Evolutionary conservation across 129 eudicot species (phyloP).

Genomic region (Artemisia tridentata): DNA sequence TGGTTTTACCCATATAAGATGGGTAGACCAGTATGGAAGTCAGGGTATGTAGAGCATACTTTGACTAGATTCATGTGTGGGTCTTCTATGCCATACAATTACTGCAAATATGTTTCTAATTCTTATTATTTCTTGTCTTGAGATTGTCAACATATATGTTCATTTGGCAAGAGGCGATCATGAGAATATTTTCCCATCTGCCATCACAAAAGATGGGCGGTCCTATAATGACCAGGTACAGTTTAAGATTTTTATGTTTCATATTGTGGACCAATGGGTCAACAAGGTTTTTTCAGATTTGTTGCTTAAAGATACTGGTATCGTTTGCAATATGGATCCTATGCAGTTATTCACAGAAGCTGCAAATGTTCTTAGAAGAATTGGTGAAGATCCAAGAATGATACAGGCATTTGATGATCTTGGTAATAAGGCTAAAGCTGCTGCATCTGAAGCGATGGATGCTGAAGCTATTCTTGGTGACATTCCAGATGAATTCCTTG

Average conservation of each 20-base stretch:
- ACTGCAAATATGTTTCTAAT: not conserved
- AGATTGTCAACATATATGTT: conserved; percentile 91
- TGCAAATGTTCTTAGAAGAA: conserved; percentile 69
- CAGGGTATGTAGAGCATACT: not conserved
- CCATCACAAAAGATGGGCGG: conserved; percentile 92
- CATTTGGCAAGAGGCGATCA: conserved; percentile 86
- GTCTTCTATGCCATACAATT: not conserved
- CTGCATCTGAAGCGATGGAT: conserved; percentile 93
- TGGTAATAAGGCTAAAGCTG: conserved; percentile 75
- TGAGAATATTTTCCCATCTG: conserved; percentile 74
- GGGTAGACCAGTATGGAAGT: not conserved
- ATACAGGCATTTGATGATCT: conserved; percentile 76
- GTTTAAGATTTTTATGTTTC: not conserved
- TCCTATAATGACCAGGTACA: conserved; percentile 95
- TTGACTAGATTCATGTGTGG: not conserved
- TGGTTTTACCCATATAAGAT: not conserved
- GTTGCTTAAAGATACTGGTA: not conserved
- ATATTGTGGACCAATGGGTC: not conserved
- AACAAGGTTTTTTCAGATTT: not conserved
- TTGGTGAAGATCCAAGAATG: conserved; percentile 77
- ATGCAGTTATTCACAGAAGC: conserved; percentile 86
- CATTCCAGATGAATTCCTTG: conserved; percentile 95
- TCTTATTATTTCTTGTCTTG: conserved; percentile 23
- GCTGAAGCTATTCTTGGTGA: conserved; percentile 94
- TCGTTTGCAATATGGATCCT: conserved; percentile 1